Conservation (phyloP, 257 asterid genomes). For the Henckelia pumila region DNA sequence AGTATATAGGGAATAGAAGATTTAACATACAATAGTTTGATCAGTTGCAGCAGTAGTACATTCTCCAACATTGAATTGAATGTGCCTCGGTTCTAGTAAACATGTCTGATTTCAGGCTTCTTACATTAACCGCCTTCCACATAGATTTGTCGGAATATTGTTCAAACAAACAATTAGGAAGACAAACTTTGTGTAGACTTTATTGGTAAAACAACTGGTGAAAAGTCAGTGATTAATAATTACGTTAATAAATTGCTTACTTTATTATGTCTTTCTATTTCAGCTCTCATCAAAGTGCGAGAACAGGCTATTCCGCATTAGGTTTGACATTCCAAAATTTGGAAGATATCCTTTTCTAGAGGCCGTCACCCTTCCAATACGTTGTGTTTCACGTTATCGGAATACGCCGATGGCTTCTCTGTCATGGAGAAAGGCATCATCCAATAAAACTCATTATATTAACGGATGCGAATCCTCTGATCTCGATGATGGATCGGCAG, state of each 20-base stretch:
- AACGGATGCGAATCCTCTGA: slow-evolving; percentile 51
- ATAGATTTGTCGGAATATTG: not conserved
- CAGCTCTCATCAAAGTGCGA: slow-evolving; percentile 94
- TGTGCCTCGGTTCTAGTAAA: not conserved
- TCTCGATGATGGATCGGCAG: slow-evolving; percentile 55
- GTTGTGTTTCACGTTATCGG: slow-evolving; percentile 76
- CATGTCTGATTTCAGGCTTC: not conserved
- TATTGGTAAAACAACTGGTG: slow-evolving; percentile 1
- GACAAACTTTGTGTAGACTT: not conserved
- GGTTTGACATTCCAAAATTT: slow-evolving; percentile 51
- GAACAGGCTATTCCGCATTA: slow-evolving; percentile 69
- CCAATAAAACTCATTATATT: slow-evolving; percentile 35
- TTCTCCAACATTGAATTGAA: slow-evolving; percentile 7
- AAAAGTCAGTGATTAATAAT: not conserved
- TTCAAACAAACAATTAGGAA: not conserved
- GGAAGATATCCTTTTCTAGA: slow-evolving; percentile 64
- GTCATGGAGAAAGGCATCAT: slow-evolving; percentile 45
- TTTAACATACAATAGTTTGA: not conserved
- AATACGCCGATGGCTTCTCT: slow-evolving; percentile 42
- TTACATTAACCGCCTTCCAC: not conserved
- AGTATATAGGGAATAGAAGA: not conserved
- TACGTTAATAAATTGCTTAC: slow-evolving; percentile 19
- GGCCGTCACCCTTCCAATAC: slow-evolving; percentile 55
- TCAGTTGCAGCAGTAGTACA: slow-evolving; percentile 1
- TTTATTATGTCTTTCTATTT: slow-evolving; percentile 23